These are phyloP conservation scores for Detonula confervacea DNA, from an alignment of 352 stramenopile species.

Conservation along the genomic window DNA sequence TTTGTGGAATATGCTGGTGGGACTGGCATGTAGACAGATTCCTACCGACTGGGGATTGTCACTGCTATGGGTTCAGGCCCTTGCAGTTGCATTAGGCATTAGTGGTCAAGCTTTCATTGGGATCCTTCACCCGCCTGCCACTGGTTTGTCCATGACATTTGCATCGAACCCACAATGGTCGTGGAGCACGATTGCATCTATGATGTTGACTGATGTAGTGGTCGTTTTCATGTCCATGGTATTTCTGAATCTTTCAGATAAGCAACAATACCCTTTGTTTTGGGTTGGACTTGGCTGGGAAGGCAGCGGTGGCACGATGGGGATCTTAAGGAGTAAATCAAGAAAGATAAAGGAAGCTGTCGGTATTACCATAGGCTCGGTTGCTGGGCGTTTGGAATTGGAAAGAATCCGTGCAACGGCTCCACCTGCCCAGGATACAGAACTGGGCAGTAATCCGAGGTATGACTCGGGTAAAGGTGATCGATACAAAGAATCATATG, in stretches of 20 bases:
- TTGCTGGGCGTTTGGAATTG: too few relatives aligned
- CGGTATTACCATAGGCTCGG: too few relatives aligned
- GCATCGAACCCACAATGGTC: neutral
- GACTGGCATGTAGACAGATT: slow-evolving; percentile 23
- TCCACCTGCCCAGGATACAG: too few relatives aligned
- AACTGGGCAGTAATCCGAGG: too few relatives aligned
- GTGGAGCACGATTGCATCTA: slow-evolving; percentile 7
- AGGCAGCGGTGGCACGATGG: too few relatives aligned
- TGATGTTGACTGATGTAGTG: slow-evolving; percentile 6
- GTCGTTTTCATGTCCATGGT: slow-evolving; percentile 2
- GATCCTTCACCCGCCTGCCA: slow-evolving; percentile 44
- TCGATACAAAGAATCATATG: too few relatives aligned
- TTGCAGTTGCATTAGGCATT: slow-evolving; percentile 27
- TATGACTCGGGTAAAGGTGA: too few relatives aligned
- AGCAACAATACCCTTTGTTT: slow-evolving; percentile 28
- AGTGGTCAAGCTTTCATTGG: slow-evolving; percentile 30
- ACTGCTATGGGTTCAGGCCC: slow-evolving; percentile 13
- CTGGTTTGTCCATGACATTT: slow-evolving; percentile 30
- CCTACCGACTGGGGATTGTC: slow-evolving; percentile 1
- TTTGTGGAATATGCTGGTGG: slow-evolving; percentile 31
- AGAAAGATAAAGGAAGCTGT: too few relatives aligned
- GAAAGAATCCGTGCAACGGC: too few relatives aligned
- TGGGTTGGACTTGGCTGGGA: slow-evolving; percentile 27
- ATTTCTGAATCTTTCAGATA: slow-evolving; percentile 17
- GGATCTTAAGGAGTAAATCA: too few relatives aligned